Base-by-base conservation (phyloP, 1,139 yeast genomes). In the Kluyveromyces sp. region DNA sequence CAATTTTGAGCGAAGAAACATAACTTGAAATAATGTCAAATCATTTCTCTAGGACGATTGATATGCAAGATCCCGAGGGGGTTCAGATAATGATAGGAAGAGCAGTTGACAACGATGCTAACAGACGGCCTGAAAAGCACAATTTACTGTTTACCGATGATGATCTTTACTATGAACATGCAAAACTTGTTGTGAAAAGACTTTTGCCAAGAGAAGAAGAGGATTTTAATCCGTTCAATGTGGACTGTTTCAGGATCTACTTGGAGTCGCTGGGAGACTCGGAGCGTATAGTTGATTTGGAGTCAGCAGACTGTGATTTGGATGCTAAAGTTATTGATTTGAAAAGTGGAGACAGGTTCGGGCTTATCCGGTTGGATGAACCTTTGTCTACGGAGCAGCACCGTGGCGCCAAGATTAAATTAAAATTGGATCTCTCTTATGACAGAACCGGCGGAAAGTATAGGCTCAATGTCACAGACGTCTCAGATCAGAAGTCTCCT, bases 261-360 rank as follows among this genome's bases (percentile, higher is more conserved):
- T 44, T 55, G n/a, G 51, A 51, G 41, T 58, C 54, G 26, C 40
- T 54, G 22, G 51, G 49, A 17, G 51, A 53, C 33, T 46, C 54
- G 2, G 50, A 52, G 39, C 58, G 59, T 8, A 49, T 54, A 16
- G 55, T 55, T 18, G 57, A 55, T 41, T 36, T 54, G 33, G 53
- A 53, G 30, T 49, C 56, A 4, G 46, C 53, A 33, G 36, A 19
- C 36, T 33, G 22, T 17, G 20, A 19, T n/a, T 11, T n/a, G 9
- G 49, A 44, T 11, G 41, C 44, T 13, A 33, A 19, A 22, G 15
- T 54, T 2, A 51, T 54, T 17, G 57, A 54, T 42, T 42, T 54
- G 33, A 53, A 51, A 38, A 53, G 54, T 39, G 58, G 60, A 4
- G 58, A 54, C 32, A 40, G 56, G 22, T 54, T 55, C 43, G 60